Conservation (phyloP, 2,329 filamentous ascomycete genomes). For the Apiospora aurea region DNA sequence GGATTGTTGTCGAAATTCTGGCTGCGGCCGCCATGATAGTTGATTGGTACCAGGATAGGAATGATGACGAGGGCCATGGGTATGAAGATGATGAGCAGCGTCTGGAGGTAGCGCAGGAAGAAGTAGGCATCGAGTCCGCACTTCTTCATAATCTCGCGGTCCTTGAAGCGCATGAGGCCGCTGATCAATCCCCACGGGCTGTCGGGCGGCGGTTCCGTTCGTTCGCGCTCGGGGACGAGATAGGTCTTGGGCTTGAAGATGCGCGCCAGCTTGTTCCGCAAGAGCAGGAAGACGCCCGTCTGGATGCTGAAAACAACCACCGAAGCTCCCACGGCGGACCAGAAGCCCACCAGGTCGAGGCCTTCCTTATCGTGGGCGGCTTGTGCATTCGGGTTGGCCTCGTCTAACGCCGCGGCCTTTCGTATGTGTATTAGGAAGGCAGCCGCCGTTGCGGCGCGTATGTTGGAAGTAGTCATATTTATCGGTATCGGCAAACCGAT, state of each 20-base stretch:
- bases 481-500: constrained; percentile 24
- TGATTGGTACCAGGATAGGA: constrained; percentile 86
- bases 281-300: constrained; percentile 73
- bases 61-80: constrained; percentile 80
- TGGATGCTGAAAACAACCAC: constrained; percentile 69
- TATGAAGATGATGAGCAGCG: constrained; percentile 89
- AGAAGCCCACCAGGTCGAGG: constrained; percentile 61
- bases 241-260: constrained; percentile 91
- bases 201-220: constrained; percentile 75
- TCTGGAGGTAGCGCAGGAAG: constrained; percentile 77
- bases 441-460: neutral
- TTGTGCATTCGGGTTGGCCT: constrained; percentile 12
- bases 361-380: constrained; percentile 45
- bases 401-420: neutral
- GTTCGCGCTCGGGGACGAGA: constrained; percentile 83
- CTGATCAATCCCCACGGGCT: constrained; percentile 60
- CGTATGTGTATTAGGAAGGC: neutral
- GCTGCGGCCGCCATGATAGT: constrained; percentile 75
- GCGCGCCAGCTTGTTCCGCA: constrained; percentile 79
- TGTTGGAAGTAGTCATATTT: constrained; percentile 2
- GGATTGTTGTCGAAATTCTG: constrained; percentile 53
- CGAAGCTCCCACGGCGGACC: constrained; percentile 70
- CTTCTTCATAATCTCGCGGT: constrained; percentile 89
- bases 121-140: constrained; percentile 97
- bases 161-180: constrained; percentile 71